Conservation (phyloP, 345 rosid species). For the Limnanthes douglasii region DNA sequence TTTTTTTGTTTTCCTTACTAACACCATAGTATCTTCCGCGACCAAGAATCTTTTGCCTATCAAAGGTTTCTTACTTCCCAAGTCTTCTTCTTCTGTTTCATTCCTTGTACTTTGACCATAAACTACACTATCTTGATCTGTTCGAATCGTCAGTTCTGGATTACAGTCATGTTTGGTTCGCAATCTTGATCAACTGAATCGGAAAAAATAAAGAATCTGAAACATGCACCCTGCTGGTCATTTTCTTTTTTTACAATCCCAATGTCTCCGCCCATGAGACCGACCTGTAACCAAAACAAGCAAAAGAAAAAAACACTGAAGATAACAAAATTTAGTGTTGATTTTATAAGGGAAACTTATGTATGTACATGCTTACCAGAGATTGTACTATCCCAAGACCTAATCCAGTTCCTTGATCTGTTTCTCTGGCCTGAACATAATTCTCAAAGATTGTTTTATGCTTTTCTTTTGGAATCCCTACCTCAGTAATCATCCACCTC, state of each 20-base stretch:
- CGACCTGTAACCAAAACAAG: constrained; percentile 27
- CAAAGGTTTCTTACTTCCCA: constrained; percentile 11
- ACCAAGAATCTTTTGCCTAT: constrained; percentile 44
- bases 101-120: too few relatives aligned
- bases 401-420: constrained; percentile 60
- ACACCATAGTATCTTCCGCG: constrained; percentile 35
- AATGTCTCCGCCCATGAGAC: constrained; percentile 82
- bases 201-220: constrained; percentile 57
- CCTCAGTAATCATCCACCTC: constrained; percentile 82
- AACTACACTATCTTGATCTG: too few relatives aligned
- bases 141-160: too few relatives aligned
- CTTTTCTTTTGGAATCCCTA: constrained; percentile 65
- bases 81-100: constrained; percentile 3
- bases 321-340: too few relatives aligned
- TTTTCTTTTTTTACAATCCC: constrained; percentile 36
- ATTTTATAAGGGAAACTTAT: too few relatives aligned
- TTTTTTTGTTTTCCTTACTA: constrained; percentile 8
- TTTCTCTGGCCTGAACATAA: constrained; percentile 69
- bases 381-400: constrained; percentile 90
- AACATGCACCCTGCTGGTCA: constrained; percentile 63
- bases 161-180: too few relatives aligned
- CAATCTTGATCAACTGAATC: too few relatives aligned
- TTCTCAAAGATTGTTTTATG: constrained; percentile 54
- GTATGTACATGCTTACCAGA: constrained; percentile 31
- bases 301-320: not conserved